These are phyloP conservation scores for Centella asiatica DNA, from an alignment of 129 eudicot species.

Conservation along the genomic window DNA sequence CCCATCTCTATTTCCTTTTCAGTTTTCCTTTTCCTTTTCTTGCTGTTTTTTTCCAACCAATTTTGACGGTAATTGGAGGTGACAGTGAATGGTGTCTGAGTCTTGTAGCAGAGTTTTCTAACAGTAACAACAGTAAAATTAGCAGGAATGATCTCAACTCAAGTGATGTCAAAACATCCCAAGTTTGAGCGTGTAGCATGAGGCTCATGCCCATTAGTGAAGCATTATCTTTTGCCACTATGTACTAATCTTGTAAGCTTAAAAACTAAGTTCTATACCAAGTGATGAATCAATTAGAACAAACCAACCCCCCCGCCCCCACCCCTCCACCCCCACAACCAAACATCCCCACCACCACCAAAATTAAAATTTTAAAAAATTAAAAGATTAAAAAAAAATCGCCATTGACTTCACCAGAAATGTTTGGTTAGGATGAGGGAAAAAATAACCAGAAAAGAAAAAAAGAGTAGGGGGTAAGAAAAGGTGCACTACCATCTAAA, in stretches of 20 bases:
- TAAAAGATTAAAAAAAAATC: neutral
- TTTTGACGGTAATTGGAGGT: slow-evolving; percentile 21
- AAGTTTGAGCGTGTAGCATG: neutral
- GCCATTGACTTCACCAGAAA: neutral
- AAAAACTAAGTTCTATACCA: neutral
- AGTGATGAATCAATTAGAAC: no score
- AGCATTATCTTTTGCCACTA: neutral
- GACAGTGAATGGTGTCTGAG: slow-evolving; percentile 22
- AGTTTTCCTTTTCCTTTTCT: slow-evolving; percentile 19
- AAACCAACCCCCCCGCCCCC: no score
- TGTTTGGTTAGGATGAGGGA: neutral
- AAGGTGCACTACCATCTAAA: slow-evolving; percentile 6
- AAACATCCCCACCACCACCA: neutral
- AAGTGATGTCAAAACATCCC: neutral
- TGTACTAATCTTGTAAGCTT: neutral
- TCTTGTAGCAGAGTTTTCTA: slow-evolving; percentile 9
- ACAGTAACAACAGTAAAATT: slow-evolving; percentile 17
- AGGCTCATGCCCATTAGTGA: neutral
- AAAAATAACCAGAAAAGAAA: neutral
- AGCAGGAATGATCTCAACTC: neutral
- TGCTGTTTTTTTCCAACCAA: slow-evolving; percentile 19
- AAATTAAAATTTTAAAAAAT: neutral
- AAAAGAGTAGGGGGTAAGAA: no score
- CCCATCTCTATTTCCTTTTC: slow-evolving; percentile 24
- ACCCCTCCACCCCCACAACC: no score